Base-by-base conservation (phyloP, 2,329 filamentous ascomycete species). In the Canariomyces notabilis region DNA sequence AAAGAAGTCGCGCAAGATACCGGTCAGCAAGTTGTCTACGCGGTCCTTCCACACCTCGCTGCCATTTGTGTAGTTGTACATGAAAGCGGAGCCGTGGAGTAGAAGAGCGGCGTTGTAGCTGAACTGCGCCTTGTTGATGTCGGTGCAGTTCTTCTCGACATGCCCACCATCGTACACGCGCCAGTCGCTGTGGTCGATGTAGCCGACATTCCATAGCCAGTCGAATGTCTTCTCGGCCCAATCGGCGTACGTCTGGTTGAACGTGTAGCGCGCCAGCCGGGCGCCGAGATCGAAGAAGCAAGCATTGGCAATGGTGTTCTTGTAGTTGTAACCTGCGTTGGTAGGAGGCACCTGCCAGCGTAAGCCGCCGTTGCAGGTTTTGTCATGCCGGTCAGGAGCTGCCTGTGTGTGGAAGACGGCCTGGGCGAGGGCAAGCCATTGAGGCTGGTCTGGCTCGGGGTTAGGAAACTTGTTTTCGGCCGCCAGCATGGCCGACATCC, bases 281-380 rank as follows among this genome's bases (percentile, higher is more conserved):
- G 87, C 77, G 7, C 75, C 79, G 7, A 83, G 64, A 54, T 83
- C 80, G 67, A 83, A 83, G 61, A 82, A 80, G 53, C 75, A 76
- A 18, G 49, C 55, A 33, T 57, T 57, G 35, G 54, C 53, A 40
- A 56, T 57, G 36, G 54, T 61, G 59, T 83, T 83, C 64, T 83
- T 93, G 72, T 91, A 90, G 61, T 83, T 75, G 65, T 87, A 93
- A 9, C 87, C 87, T 18, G 71, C 74, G 60, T 90, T 89, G 54
- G 83, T 81, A 1, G 77, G 70, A 50, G 82, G 87, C 44, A 91
- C 83, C 69, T 93, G 87, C 85, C 85, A 89, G 57, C 85, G 74
- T 55, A 90, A 61, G 12, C 86, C 87, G 55, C 86, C 86, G 31
- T 74, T 71, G 59, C 87, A 91, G 2, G 71, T 72, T 0, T 72